phyloP scores from a whole-genome alignment of 345 rosid species.

The Salix suchowensis region DNA sequence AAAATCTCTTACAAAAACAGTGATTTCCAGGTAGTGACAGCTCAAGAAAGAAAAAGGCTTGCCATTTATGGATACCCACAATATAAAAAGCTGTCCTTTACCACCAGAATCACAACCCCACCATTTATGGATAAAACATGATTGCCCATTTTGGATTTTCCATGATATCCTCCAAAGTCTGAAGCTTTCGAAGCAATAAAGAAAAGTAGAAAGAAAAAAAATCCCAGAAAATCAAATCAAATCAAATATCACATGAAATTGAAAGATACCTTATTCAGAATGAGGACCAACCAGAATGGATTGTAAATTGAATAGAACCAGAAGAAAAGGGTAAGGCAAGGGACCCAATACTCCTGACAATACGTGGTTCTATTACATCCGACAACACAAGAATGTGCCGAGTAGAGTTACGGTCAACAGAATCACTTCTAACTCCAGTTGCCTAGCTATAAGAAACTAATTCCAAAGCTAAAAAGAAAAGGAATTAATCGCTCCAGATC shows the following conservation, averaged over 20 bases:
- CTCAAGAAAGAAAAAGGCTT: conserved; percentile 17
- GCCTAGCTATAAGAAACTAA: neutral
- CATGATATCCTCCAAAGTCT: conserved; percentile 23
- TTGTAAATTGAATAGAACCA: conserved; percentile 13
- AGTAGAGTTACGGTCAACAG: conserved; percentile 16
- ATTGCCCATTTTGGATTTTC: conserved; percentile 21
- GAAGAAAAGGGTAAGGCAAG: conserved; percentile 13
- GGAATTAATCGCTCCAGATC: conserved; percentile 53
- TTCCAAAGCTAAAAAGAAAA: conserved; percentile 22
- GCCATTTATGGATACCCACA: conserved; percentile 9
- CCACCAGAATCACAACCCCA: conserved; percentile 29
- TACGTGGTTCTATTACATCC: neutral
- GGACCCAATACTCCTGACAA: conserved; percentile 22
- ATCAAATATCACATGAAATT: conserved; percentile 2
- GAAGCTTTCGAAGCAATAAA: conserved; percentile 20
- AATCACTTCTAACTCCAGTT: conserved; percentile 3
- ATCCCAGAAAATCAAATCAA: conserved; percentile 23
- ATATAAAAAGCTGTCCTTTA: conserved; percentile 25
- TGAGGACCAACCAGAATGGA: conserved; percentile 14
- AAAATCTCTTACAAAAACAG: conserved; percentile 8
- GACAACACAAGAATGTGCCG: conserved; percentile 6
- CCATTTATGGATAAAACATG: neutral
- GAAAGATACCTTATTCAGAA: conserved; percentile 1
- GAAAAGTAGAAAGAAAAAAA: conserved; percentile 12
- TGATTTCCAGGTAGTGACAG: conserved; percentile 37